These are phyloP conservation scores for Diospyros kaki DNA, from an alignment of 148 eudicot species.

Conservation along the genomic window DNA sequence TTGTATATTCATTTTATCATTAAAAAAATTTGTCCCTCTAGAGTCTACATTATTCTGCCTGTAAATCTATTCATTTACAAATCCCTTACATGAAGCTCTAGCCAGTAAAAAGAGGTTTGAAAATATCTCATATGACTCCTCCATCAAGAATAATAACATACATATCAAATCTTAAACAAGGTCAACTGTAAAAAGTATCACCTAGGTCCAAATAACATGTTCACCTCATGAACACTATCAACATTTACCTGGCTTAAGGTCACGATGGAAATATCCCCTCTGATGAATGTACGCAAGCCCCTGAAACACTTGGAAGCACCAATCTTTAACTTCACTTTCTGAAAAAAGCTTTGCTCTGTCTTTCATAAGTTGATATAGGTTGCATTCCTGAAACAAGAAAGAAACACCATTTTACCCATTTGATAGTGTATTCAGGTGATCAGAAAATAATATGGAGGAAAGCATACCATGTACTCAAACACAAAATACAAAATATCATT, in stretches of 20 bases:
- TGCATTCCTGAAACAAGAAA: conserved; percentile 56
- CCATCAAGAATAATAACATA: too few relatives aligned
- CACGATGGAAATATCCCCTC: conserved; percentile 95
- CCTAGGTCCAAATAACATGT: neutral
- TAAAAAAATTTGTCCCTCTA: too few relatives aligned
- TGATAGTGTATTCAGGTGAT: neutral
- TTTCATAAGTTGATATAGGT: conserved; percentile 80
- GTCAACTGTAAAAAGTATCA: neutral
- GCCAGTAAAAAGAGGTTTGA: too few relatives aligned
- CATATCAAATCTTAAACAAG: neutral
- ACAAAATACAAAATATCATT: conserved; percentile 77
- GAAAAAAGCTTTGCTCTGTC: conserved; percentile 64
- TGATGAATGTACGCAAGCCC: conserved; percentile 96
- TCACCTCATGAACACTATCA: neutral
- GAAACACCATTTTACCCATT: neutral
- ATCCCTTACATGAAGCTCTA: too few relatives aligned
- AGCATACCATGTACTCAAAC: conserved; percentile 83
- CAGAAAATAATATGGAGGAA: too few relatives aligned
- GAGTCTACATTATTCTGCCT: too few relatives aligned
- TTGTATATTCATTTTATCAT: too few relatives aligned
- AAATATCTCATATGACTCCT: too few relatives aligned
- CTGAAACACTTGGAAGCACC: conserved; percentile 97
- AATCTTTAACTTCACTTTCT: conserved; percentile 78
- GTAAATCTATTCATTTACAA: too few relatives aligned
- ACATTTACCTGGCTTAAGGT: conserved; percentile 80